phyloP scores from a whole-genome alignment of 352 stramenopile species.

The Phytophthora ohioensis region DNA sequence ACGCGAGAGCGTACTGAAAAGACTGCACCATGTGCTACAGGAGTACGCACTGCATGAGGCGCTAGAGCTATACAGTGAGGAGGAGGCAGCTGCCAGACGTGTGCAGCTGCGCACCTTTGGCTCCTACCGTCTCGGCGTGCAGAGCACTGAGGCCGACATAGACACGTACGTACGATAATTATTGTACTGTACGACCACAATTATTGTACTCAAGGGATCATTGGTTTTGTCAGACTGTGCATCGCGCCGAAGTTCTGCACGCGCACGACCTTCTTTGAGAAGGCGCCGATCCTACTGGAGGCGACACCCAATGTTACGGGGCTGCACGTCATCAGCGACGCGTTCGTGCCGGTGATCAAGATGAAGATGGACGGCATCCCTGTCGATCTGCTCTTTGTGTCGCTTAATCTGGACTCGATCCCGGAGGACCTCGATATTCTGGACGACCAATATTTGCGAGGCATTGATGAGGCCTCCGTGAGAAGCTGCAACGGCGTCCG shows the following conservation, averaged over 20 bases:
- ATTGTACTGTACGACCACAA: not conserved
- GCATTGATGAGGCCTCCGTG: conserved; percentile 94
- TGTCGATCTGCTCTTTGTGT: conserved; percentile 95
- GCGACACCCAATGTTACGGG: conserved; percentile 69
- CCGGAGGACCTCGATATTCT: conserved; percentile 79
- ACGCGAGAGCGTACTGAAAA: conserved; percentile 73
- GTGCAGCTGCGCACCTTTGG: conserved; percentile 93
- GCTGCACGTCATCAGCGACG: conserved; percentile 87
- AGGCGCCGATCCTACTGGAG: conserved; percentile 82
- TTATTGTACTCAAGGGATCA: too few species aligned
- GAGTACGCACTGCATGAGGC: conserved; percentile 86
- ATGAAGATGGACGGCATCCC: conserved; percentile 92
- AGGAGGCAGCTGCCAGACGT: conserved; percentile 43
- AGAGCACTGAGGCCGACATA: conserved; percentile 88
- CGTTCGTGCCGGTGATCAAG: conserved; percentile 95
- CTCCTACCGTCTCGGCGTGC: conserved; percentile 89
- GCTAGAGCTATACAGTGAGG: conserved; percentile 53
- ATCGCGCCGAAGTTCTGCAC: conserved; percentile 85
- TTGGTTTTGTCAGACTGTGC: conserved; percentile 63
- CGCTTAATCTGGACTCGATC: conserved; percentile 68
- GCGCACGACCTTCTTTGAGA: conserved; percentile 90
- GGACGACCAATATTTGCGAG: conserved; percentile 76
- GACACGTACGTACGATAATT: conserved; percentile 60
- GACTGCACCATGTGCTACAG: conserved; percentile 68
- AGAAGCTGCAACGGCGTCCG: conserved; percentile 95